Base-by-base conservation (phyloP, 139 green algal species). In the Tetradesmus lagerheimii region DNA sequence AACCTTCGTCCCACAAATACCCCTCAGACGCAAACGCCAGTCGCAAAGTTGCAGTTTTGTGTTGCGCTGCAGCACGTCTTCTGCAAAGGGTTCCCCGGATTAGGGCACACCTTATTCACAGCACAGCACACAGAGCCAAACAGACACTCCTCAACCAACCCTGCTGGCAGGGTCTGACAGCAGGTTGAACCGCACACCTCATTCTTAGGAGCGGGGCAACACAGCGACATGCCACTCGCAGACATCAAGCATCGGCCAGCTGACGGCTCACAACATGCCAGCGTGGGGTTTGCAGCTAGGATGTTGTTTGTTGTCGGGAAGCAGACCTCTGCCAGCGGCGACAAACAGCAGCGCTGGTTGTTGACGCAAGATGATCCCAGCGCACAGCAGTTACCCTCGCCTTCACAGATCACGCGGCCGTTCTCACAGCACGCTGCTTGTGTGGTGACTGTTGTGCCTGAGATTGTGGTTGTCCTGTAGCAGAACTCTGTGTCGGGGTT, bases 331-430 rank as follows among this genome's bases (percentile, higher is more conserved):
- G 79, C 27, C 25, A 67, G 79, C 53, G 41, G 77, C 12, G 77
- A 39, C 4, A 43, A 34, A 27, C 79, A 85, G 43, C 79, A 85
- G 23, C 53, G 53, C 27, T 85, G 50, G 79, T 85, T 85, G 79
- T 85, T 85, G 79, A 85, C 41, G 18, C 79, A 85, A 9, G 79
- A 67, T 1, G 79, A 39, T 23, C 79, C 79, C 41, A 67, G 50
- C 4, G 53, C 31, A 43, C 79, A 85, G 79, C 79, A 85, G 39
- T 85, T 66, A 9, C 57, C 57, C 3, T 71, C 57, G 57, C 57
- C 57, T 71, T 71, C 57, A 18, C 57, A 71, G 11, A 31, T 71
- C 23, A 31, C 57, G n/a, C 23, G 57, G 57, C 57, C 57, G 57
- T 71, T 71, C 16, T 71, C 23, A 8, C 57, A 71, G 57, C 57